Evolutionary conservation across 108 stramenopile species (phyloP), one percentile per base, ranked within the genome.

Genomic region (Nannochloropsis gaditana): DNA sequence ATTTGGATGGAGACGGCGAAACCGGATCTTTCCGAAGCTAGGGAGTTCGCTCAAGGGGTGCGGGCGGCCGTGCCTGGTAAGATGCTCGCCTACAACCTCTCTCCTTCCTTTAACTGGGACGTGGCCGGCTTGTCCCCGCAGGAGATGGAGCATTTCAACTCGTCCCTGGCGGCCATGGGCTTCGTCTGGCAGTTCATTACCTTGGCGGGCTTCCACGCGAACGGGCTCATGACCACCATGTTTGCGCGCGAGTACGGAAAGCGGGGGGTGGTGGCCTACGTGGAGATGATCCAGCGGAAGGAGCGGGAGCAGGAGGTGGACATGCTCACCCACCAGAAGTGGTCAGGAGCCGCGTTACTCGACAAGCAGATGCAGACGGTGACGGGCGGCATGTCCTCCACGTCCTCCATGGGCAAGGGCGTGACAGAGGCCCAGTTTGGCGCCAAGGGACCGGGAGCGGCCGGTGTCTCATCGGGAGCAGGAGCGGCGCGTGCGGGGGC

Each of bases 171-270:
- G 41, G 90, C 91, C 44, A 93, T 96, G 47, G 97, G 97, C 45
- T 95, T 93, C 84, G 92, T 94, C 42, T 97, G 95, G 95, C 95
- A 96, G 90, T 97, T 97, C 91, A 96, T 96, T 82, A 97, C 97
- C 47, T 88, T 97, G 87, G 95, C 96, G 79, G 97, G 97, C 82
- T 96, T 96, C 90, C 97, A 97, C 90, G 91, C 93, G 41, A 95
- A 96, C 90, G 97, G 95, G 44, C 93, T 97, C 50, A 92, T 95
- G 82, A 92, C 93, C 15, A 94, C 95, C 3, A 86, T 95, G 45
- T 93, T 96, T 47, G 95, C 95, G 10, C 89, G 95, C 85, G 92
- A 91, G 42, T 97, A 93, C 90, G 95, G 93, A 19, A 93, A 95
- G 85, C 88, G 91, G 45, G 95, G 93, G 44, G 81, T 97, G 94